Base-by-base conservation (phyloP, 208 protist species). In the Acanthamoeba castellanii region DNA sequence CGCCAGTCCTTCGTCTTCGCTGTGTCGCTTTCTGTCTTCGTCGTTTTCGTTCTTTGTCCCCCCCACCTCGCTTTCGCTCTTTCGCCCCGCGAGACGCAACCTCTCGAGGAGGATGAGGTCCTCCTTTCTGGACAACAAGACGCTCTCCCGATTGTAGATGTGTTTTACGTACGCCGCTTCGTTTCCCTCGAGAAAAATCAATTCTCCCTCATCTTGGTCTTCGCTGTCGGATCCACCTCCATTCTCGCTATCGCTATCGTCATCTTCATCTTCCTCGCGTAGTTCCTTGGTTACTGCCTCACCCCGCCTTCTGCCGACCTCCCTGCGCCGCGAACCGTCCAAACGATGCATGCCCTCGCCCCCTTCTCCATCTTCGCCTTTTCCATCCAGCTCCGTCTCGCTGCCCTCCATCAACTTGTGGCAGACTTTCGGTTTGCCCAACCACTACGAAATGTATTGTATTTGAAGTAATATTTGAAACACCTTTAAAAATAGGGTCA, bases 111-210 rank as follows among this genome's bases (percentile, higher is more conserved):
- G 32, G 74, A 30, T 22, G 74, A 1, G 7, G 18, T 27, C 32
- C 22, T 30, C 18, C n/a, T 27, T 27, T 16, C 25, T 37, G 13
- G 66, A 27, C 74, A 82, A 16, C 8, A 27, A 4, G 7, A 82
- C 37, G 18, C 74, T 82, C 74, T 82, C 74, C 9, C 74, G 20
- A 14, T 82, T 82, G 74, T 82, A 82, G 74, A 82, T 52, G 34
- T 82, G 6, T 34, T 82, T 45, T 4, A 82, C 32, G 37, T 82
- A 82, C 11, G 74, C 74, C 74, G 32, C 74, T 27, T 82, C 74
- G 37, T 82, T 50, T 25, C 74, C 74, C 74, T 82, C 74, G 13
- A 82, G 25, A 82, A 82, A 82, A 52, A 82, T 82, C 32, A 82
- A 52, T 52, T 82, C 74, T 20, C 74, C 74, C 45, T 82, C 74